phyloP scores from a whole-genome alignment of 2,329 filamentous ascomycete species.

The Whalleya microplaca region DNA sequence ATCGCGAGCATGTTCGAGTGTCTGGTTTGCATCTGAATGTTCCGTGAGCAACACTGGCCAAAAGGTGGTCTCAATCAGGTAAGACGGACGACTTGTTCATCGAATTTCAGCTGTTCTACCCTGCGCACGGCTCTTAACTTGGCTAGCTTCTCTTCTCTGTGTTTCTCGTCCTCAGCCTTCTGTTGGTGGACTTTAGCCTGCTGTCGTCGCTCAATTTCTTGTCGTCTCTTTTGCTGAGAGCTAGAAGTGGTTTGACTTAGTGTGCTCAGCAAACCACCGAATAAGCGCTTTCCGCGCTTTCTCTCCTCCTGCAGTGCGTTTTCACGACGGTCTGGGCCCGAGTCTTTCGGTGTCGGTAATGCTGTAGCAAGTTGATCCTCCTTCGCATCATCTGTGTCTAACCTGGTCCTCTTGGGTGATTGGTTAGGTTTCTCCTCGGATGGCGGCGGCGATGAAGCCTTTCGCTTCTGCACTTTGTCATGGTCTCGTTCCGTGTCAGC shows the following conservation, averaged over 20 bases:
- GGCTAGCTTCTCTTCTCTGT: slow-evolving; percentile 67
- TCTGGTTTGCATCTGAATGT: slow-evolving; percentile 68
- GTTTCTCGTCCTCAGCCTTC: slow-evolving; percentile 70
- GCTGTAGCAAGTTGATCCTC: slow-evolving; percentile 17
- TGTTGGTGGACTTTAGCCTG: slow-evolving; percentile 76
- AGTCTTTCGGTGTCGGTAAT: slow-evolving; percentile 14
- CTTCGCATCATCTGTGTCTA: slow-evolving; percentile 22
- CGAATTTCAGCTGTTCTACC: slow-evolving; percentile 73
- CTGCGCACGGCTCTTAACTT: slow-evolving; percentile 64
- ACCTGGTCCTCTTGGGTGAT: slow-evolving; percentile 33
- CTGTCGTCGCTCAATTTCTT: slow-evolving; percentile 82
- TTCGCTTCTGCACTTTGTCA: slow-evolving; percentile 36
- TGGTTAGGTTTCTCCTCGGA: slow-evolving; percentile 23
- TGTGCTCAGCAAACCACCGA: slow-evolving; percentile 79
- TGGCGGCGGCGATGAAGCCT: slow-evolving; percentile 31
- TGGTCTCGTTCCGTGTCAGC: slow-evolving; percentile 19
- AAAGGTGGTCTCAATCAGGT: not conserved
- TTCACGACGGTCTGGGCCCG: slow-evolving; percentile 41
- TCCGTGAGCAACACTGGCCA: slow-evolving; percentile 29
- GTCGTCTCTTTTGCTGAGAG: slow-evolving; percentile 69
- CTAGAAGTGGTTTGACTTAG: slow-evolving; percentile 72
- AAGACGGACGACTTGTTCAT: slow-evolving; percentile 71
- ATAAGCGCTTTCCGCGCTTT: slow-evolving; percentile 82
- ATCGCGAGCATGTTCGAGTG: slow-evolving; percentile 73
- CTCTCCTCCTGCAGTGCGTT: slow-evolving; percentile 69